Percentiles rank a stretch among this genome's conserved stretches.
phyloP scores from a whole-genome alignment of 2,329 filamentous ascomycete species.

The Curvularia lunata region DNA sequence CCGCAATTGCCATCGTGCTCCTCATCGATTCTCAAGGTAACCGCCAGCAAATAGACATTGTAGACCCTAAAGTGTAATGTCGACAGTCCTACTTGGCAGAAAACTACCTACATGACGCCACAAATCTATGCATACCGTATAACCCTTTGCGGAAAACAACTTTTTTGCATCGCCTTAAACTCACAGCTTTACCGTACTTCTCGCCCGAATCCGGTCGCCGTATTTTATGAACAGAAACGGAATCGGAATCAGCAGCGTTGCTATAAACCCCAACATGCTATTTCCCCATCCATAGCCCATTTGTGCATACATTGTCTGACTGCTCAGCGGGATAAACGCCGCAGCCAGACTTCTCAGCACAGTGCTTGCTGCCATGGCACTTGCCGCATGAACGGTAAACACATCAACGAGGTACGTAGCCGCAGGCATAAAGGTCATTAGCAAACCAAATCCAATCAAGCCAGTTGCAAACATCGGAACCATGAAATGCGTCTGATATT shows the following conservation, averaged over 20 bases:
- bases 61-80: neutral
- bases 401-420: constrained; percentile 52
- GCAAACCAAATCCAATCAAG: constrained; percentile 44
- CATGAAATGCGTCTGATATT: constrained; percentile 46
- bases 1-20: no score
- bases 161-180: neutral
- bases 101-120: neutral
- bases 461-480: constrained; percentile 45
- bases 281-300: constrained; percentile 52
- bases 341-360: constrained; percentile 49
- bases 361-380: constrained; percentile 52
- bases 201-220: constrained; percentile 40
- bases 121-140: neutral
- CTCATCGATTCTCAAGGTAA: no score
- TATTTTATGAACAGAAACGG: constrained; percentile 48
- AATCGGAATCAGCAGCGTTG: constrained; percentile 39
- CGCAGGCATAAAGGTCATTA: constrained; percentile 49
- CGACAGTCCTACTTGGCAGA: neutral
- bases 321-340: constrained; percentile 50
- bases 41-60: neutral
- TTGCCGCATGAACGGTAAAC: constrained; percentile 51
- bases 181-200: constrained; percentile 39
- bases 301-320: constrained; percentile 48
- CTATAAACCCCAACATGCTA: constrained; percentile 46
- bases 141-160: neutral